A percentile compares a stretch with the other conserved stretches of the same genome.
These are phyloP conservation scores for Carallia pectinifolia DNA, from an alignment of 345 rosid species.

Conservation along the genomic window DNA sequence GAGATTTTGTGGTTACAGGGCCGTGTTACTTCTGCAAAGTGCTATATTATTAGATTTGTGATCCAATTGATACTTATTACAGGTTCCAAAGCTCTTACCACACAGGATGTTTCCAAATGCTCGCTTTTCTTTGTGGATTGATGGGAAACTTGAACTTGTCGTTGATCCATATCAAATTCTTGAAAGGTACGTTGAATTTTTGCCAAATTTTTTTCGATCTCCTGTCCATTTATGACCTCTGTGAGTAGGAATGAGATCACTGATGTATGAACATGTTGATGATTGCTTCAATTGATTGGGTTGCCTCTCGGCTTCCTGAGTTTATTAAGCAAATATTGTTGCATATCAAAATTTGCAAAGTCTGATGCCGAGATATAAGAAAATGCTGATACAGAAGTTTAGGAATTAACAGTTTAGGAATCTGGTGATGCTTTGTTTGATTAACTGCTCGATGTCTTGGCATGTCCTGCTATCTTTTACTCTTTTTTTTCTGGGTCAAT, in stretches of 20 bases:
- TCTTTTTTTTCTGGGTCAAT: neutral
- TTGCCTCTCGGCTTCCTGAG: neutral
- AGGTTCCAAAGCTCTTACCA: conserved; percentile 73
- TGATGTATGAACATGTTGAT: neutral
- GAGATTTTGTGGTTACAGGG: neutral
- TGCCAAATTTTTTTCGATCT: neutral
- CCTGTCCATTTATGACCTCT: neutral
- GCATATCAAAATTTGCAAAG: too few species aligned
- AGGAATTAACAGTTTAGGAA: neutral
- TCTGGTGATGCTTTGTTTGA: neutral
- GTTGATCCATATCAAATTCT: conserved; percentile 96
- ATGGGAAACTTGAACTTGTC: conserved; percentile 95
- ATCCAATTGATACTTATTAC: conserved; percentile 25
- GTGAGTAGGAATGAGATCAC: neutral
- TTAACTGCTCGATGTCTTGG: neutral
- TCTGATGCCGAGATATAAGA: too few species aligned
- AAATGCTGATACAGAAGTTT: neutral
- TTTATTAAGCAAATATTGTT: too few species aligned
- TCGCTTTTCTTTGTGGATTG: conserved; percentile 92
- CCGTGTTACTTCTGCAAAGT: neutral
- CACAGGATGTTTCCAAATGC: conserved; percentile 95
- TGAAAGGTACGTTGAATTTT: conserved; percentile 57
- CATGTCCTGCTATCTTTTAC: neutral
- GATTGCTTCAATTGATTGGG: neutral
- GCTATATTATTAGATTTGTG: conserved; percentile 18